phyloP scores from a whole-genome alignment of 2,329 filamentous ascomycete species.

The Sporothrix sp. region DNA sequence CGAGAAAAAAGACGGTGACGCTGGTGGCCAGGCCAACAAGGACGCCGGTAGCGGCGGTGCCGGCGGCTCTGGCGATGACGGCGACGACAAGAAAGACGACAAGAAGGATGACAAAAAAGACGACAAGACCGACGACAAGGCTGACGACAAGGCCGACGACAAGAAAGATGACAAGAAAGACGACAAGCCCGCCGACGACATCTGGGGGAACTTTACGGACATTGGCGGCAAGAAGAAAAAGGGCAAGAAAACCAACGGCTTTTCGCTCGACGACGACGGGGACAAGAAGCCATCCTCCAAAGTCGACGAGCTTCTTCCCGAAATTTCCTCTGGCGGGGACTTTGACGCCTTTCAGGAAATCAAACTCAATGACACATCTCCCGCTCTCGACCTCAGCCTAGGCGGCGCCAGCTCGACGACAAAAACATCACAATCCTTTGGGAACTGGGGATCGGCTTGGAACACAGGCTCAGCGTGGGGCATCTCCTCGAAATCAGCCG shows the following conservation, averaged over 20 bases:
- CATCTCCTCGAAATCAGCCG: slow-evolving; percentile 24
- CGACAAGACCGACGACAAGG: slow-evolving; percentile 46
- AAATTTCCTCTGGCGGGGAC: slow-evolving; percentile 24
- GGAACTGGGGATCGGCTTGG: slow-evolving; percentile 53
- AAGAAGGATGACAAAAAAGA: slow-evolving; percentile 37
- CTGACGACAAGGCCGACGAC: slow-evolving; percentile 25
- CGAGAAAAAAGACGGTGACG: slow-evolving; percentile 26
- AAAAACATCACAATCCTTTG: slow-evolving; percentile 36
- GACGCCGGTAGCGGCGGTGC: slow-evolving; percentile 25
- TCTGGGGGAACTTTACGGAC: slow-evolving; percentile 40
- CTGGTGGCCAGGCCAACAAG: slow-evolving; percentile 20
- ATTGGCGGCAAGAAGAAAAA: slow-evolving; percentile 47
- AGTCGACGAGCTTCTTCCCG: slow-evolving; percentile 9
- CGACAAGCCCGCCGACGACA: slow-evolving; percentile 29
- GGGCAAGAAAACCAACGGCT: slow-evolving; percentile 35
- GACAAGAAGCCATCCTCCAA: slow-evolving; percentile 15
- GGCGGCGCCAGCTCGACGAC: slow-evolving; percentile 20
- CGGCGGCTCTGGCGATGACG: slow-evolving; percentile 21
- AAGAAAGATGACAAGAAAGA: slow-evolving; percentile 28
- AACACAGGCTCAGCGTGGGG: slow-evolving; percentile 34
- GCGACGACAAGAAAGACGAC: slow-evolving; percentile 26
- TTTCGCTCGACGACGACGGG: slow-evolving; percentile 20
- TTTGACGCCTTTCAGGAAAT: slow-evolving; percentile 58
- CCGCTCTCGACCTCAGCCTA: slow-evolving; percentile 39
- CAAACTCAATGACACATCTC: slow-evolving; percentile 50